A percentile compares a stretch with the other conserved stretches of the same genome.
phyloP scores from a whole-genome alignment of 1,139 yeast species.

The Candida sojae region DNA sequence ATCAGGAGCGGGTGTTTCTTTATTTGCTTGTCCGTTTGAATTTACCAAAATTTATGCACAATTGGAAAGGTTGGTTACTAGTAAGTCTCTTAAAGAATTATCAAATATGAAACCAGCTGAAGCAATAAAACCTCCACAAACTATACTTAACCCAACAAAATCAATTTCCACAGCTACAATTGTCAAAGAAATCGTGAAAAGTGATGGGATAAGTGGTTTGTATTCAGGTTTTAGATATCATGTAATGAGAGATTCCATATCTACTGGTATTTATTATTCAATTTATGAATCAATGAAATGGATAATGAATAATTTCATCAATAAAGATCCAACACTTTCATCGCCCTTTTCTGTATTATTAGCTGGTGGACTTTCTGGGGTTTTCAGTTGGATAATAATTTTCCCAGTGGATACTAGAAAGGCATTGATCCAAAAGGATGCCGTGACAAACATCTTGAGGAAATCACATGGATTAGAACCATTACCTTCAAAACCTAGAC shows the following conservation, averaged over 20 bases:
- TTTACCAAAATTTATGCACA: constrained; percentile 82
- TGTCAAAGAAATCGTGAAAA: constrained; percentile 53
- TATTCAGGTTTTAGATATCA: constrained; percentile 77
- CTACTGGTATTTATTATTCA: constrained; percentile 74
- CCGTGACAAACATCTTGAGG: constrained; percentile 65
- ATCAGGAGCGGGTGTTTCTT: constrained; percentile 66
- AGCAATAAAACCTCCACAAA: constrained; percentile 1
- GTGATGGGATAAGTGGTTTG: constrained; percentile 63
- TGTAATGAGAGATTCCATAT: constrained; percentile 63
- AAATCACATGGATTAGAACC: constrained; percentile 45
- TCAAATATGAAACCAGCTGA: constrained; percentile 13
- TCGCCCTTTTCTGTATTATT: constrained; percentile 42
- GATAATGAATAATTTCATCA: constrained; percentile 36
- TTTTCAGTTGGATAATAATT: constrained; percentile 68
- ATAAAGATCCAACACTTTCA: constrained; percentile 27
- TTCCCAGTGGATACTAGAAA: constrained; percentile 84
- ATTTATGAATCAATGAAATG: constrained; percentile 72
- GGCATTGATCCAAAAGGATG: constrained; percentile 71
- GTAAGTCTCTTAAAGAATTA: constrained; percentile 18
- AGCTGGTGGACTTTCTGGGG: constrained; percentile 84
- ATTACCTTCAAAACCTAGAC: constrained; percentile 30
- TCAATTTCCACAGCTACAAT: constrained; percentile 30
- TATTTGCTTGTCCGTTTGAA: constrained; percentile 84
- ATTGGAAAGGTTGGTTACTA: constrained; percentile 52
- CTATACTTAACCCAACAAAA: constrained; percentile 13